Evolutionary conservation across 371 early-diverging fungal species (phyloP), one percentile per base, ranked within the genome.

Genomic region (Mucor piriformis): DNA sequence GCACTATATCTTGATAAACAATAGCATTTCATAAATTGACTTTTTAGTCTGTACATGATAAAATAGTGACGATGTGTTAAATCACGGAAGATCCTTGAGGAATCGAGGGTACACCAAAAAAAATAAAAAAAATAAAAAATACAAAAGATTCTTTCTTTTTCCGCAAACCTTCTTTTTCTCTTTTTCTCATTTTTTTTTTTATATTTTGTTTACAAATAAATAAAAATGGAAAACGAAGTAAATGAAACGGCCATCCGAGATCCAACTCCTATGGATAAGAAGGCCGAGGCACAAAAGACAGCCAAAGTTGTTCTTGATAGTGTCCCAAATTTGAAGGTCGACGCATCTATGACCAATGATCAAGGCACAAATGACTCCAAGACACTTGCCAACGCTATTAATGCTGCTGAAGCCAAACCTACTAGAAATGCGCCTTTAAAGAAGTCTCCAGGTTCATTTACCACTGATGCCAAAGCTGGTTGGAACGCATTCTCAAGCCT

Each of bases 401-500:
- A 60, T 7, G 21, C 64, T 29, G 69, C 69, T 44, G 50, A 62
- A 32, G 25, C 48, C 8, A 72, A 62, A 20, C 73, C 62, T 15
- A 34, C 37, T 15, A 24, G 24, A 24, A 18, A 23, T 12, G 6
- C 25, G 18, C 44, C 27, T 7, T 3, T 51, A 43, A 50, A 34
- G 25, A 35, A 48, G 34, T 6, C 59, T 15, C 63, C 59, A 32
- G 68, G 63, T 18, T 46, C 61, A 13, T 56, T 63, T 47, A 40
- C 55, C 24, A 23, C 55, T 25, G 67, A 62, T 20, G 50, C 52
- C 15, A 55, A 55, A 16, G 55, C 69, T 12, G 75, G 75, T 3
- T 75, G 75, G 75, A 64, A 60, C 47, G 66, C 75, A 47, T 72
- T 72, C 53, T 72, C 75, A 10, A 52, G 47, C 15, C 56, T 69